Base-by-base conservation (phyloP, 2,329 filamentous ascomycete genomes). In the Aspergillus hiratsukae region DNA sequence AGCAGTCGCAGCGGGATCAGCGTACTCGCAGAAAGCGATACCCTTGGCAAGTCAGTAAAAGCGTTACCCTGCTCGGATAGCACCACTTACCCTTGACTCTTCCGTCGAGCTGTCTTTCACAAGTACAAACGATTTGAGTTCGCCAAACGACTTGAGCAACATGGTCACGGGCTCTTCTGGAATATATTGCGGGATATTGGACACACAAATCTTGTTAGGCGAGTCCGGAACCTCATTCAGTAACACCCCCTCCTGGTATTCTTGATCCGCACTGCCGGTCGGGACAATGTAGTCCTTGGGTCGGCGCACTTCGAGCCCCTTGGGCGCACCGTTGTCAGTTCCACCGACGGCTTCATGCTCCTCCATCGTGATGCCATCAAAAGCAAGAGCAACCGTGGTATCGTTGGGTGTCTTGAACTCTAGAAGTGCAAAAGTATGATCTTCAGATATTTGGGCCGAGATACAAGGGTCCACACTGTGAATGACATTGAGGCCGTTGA, bases 271-370 rank as follows among this genome's bases (percentile, higher is more conserved):
- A 1, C 84, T 83, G 35, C 89, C 81, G 14, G 89, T 87, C 9
- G 93, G 93, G 53, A 96, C 91, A 65, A 97, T 96, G 74, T 97
- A 99, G 73, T 99, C 94, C 77, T 96, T 97, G 45, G 95, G 95
- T 48, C 94, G 85, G 61, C 87, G 86, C 64, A 97, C 91, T 37
- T 86, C 81, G 41, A 97, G 80, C 6, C 75, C 80, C 62, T 80
- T 78, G 3, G 78, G 78, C 10, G 77, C 72, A 29, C 80, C 83
- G 52, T 85, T 83, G 29, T 80, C 74, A 23, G 77, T 76, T 11
- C 80, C 81, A 56, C 80, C 75, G 67, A 77, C 79, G 53, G 79
- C 75, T 62, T 88, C 85, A 53, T 86, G 84, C 3, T 89, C 85
- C 60, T 90, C 88, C 89, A 97, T 97, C 8, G 84, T 83, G 58